phyloP scores from a whole-genome alignment of 371 early-diverging fungal species.

The Mortierella sp. region DNA sequence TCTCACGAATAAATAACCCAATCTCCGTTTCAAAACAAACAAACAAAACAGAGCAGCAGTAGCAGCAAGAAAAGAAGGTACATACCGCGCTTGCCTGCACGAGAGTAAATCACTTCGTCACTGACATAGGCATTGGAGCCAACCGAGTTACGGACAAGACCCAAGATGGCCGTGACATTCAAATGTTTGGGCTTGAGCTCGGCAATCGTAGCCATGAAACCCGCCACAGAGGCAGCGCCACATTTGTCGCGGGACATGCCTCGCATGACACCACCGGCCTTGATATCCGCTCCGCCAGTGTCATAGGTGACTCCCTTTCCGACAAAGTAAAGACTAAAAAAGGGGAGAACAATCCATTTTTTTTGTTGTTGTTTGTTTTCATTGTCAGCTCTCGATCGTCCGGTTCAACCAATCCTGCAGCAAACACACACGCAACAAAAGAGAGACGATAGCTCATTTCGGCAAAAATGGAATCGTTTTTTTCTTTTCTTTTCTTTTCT shows the following conservation, averaged over 20 bases:
- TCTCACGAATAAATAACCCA: no score
- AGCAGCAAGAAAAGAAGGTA: constrained; percentile 10
- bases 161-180: constrained; percentile 77
- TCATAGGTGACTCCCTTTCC: constrained; percentile 95
- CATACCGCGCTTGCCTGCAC: constrained; percentile 78
- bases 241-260: constrained; percentile 94
- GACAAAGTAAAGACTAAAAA: constrained; percentile 78
- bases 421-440: background rate
- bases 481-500: constrained; percentile 59
- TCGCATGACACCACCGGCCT: constrained; percentile 86
- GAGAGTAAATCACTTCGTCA: constrained; percentile 84
- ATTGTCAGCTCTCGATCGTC: background rate
- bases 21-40: background rate
- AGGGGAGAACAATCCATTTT: background rate
- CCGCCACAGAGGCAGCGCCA: constrained; percentile 89
- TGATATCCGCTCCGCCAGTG: constrained; percentile 91
- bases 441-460: background rate
- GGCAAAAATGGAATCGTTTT: background rate
- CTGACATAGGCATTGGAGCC: constrained; percentile 84
- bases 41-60: constrained; percentile 2
- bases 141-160: constrained; percentile 85
- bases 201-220: constrained; percentile 79
- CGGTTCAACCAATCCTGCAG: background rate
- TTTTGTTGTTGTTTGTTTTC: background rate
- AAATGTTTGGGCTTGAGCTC: constrained; percentile 71